phyloP scores from a whole-genome alignment of 495 filamentous ascomycete genomes.

The Aspergillus conjunctus region DNA sequence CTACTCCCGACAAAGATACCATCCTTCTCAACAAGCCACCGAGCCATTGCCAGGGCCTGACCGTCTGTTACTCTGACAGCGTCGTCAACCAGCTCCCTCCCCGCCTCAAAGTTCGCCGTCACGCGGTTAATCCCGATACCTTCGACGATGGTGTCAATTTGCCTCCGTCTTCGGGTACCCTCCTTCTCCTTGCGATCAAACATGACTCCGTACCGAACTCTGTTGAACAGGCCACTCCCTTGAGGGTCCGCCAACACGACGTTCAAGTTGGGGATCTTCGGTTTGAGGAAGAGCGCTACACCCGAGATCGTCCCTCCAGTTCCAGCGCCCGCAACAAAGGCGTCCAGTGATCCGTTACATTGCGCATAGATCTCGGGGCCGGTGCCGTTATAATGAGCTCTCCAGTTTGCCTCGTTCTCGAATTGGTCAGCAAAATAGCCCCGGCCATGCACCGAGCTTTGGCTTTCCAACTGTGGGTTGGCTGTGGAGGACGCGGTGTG shows the following conservation, averaged over 20 bases:
- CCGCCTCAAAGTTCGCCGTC: slow-evolving; percentile 88
- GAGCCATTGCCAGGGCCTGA: slow-evolving; percentile 89
- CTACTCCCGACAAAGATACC: slow-evolving; percentile 94
- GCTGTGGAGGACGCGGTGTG: slow-evolving; percentile 60
- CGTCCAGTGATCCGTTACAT: slow-evolving; percentile 74
- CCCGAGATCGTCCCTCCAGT: slow-evolving; percentile 94
- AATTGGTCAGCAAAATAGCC: slow-evolving; percentile 98
- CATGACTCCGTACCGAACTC: slow-evolving; percentile 91
- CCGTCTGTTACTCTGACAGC: slow-evolving; percentile 89
- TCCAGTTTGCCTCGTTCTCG: slow-evolving; percentile 84
- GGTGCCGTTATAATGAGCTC: slow-evolving; percentile 78
- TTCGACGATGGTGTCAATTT: slow-evolving; percentile 96
- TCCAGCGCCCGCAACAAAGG: slow-evolving; percentile 93
- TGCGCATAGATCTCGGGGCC: slow-evolving; percentile 88
- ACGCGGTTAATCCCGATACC: slow-evolving; percentile 93
- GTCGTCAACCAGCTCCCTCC: slow-evolving; percentile 81
- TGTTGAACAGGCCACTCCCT: slow-evolving; percentile 91
- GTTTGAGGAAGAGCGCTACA: slow-evolving; percentile 79
- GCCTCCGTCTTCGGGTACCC: slow-evolving; percentile 81
- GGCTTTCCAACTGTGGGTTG: slow-evolving; percentile 3
- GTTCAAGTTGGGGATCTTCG: slow-evolving; percentile 59
- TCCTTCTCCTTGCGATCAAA: slow-evolving; percentile 85
- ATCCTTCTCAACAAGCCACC: slow-evolving; percentile 94
- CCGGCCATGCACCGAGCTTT: slow-evolving; percentile 35
- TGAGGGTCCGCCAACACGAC: slow-evolving; percentile 92